Evolutionary conservation across 805 yeast genomes (phyloP).

Genomic region (Metschnikowia cerradonensis): DNA sequence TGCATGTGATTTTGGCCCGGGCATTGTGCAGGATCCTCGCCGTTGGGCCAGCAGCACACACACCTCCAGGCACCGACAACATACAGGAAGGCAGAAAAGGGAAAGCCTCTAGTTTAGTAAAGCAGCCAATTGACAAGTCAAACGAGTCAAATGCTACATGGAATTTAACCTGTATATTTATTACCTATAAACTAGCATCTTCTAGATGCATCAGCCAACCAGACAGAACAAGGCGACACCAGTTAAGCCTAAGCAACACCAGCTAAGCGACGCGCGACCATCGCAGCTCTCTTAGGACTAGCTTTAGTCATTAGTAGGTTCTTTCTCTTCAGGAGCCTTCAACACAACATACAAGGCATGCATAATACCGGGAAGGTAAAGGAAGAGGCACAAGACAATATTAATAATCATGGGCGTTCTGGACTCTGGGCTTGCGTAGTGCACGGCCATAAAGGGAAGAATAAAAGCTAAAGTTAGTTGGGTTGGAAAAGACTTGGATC

Average conservation of each 20-base stretch:
- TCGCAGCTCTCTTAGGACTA: not conserved
- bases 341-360: slow-evolving; percentile 75
- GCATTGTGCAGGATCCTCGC: not conserved
- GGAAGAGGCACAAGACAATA: slow-evolving; percentile 64
- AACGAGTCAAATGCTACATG: not conserved
- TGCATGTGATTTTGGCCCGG: slow-evolving; percentile 2
- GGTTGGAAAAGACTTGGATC: not conserved
- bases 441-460: slow-evolving; percentile 4
- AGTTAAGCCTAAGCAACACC: not conserved
- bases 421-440: not conserved
- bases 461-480: slow-evolving; percentile 1
- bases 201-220: not conserved
- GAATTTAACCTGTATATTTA: not conserved
- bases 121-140: too few relatives aligned
- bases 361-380: slow-evolving; percentile 72
- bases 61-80: too few relatives aligned
- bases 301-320: too few relatives aligned
- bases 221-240: not conserved
- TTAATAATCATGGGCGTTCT: slow-evolving; percentile 46
- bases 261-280: not conserved
- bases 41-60: not conserved
- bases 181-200: not conserved
- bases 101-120: too few relatives aligned
- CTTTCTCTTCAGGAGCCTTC: not conserved
- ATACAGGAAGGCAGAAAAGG: too few relatives aligned